A percentile compares a stretch with the other conserved stretches of the same genome.
phyloP scores from a whole-genome alignment of 176 grass and related monocot genomes.

The Oryza nivara region DNA sequence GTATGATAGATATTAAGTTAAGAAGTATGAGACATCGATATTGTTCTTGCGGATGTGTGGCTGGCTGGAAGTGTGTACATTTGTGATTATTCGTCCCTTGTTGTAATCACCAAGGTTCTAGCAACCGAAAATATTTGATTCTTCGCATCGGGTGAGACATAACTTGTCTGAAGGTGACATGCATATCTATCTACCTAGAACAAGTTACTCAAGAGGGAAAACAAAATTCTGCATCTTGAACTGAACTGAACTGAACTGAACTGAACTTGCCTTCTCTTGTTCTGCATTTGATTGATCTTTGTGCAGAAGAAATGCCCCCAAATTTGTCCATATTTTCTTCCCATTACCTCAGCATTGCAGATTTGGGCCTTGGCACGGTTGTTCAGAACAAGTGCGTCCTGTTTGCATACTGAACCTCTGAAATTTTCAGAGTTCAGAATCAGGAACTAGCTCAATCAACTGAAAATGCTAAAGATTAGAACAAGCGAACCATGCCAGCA shows the following conservation, averaged over 20 bases:
- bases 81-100: conserved; percentile 52
- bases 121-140: conserved; percentile 43
- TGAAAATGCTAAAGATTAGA: background rate
- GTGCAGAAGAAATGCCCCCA: background rate
- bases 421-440: background rate
- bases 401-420: background rate
- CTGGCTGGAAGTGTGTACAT: conserved; percentile 45
- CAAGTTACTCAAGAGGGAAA: background rate
- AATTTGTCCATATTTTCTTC: background rate
- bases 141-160: conserved; percentile 39
- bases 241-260: background rate
- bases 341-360: background rate
- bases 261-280: background rate
- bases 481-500: background rate
- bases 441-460: background rate
- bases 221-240: background rate
- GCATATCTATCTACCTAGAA: conserved; percentile 5
- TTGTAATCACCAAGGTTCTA: conserved; percentile 46
- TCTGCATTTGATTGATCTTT: conserved; percentile 11
- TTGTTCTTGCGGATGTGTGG: conserved; percentile 27
- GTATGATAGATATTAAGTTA: conserved; percentile 54
- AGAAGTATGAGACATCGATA: conserved; percentile 29
- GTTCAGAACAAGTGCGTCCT: too few species aligned
- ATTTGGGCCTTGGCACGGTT: background rate
- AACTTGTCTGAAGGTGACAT: conserved; percentile 21